phyloP scores from a whole-genome alignment of 441 rosid genomes.

The Raphanus hybrid region DNA sequence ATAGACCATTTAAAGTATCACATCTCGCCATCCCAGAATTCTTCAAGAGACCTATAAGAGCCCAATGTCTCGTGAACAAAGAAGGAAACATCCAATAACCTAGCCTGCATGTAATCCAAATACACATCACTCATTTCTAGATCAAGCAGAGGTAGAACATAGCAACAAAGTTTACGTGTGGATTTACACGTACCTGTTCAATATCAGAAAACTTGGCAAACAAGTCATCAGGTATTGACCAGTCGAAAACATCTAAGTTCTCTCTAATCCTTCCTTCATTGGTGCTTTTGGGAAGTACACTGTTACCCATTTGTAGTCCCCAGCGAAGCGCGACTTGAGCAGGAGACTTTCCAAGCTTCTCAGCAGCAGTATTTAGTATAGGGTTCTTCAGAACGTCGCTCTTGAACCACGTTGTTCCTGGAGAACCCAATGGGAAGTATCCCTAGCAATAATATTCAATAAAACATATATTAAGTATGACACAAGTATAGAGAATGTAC shows the following conservation, averaged over 20 bases:
- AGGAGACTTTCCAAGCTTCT: conserved; percentile 60
- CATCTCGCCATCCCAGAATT: conserved; percentile 83
- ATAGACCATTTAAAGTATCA: conserved; percentile 32
- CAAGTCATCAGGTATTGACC: conserved; percentile 77
- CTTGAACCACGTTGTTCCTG: conserved; percentile 66
- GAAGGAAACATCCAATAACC: conserved; percentile 52
- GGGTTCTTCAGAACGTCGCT: conserved; percentile 70
- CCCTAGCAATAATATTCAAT: conserved; percentile 45
- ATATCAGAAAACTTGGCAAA: conserved; percentile 60
- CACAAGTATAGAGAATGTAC: too few relatives aligned
- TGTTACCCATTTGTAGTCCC: conserved; percentile 79
- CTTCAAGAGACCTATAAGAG: conserved; percentile 59
- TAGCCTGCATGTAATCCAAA: conserved; percentile 52
- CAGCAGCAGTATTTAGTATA: conserved; percentile 51
- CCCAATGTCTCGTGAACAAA: conserved; percentile 59
- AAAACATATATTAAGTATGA: not conserved
- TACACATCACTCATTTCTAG: not conserved
- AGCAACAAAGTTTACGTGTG: not conserved
- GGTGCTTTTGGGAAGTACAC: conserved; percentile 80
- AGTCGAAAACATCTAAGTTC: conserved; percentile 62
- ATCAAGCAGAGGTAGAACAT: conserved; percentile 7
- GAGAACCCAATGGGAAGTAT: conserved; percentile 79
- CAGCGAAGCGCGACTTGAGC: conserved; percentile 80
- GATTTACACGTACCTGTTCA: conserved; percentile 57
- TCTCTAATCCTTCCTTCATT: conserved; percentile 66